A percentile compares a stretch with the other conserved stretches of the same genome.
Evolutionary conservation across 2,329 filamentous ascomycete genomes (phyloP).

Genomic region (Aspergillus pseudoglaucus): DNA sequence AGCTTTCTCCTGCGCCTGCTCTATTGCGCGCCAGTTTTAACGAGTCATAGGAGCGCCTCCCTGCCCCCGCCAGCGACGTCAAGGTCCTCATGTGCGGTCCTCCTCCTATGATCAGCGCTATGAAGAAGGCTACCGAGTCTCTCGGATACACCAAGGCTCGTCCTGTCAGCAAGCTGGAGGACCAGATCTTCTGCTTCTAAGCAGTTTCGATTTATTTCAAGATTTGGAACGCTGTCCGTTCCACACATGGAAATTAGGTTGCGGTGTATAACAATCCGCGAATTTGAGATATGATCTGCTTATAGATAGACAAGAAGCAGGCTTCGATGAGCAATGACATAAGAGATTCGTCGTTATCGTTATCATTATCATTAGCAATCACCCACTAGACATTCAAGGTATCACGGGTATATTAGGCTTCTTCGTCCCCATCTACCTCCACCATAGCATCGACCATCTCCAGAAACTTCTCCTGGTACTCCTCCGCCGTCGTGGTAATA

Average conservation of each 20-base stretch:
- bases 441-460: constrained; percentile 46
- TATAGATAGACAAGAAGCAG: constrained; percentile 2
- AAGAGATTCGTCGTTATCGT: neutral
- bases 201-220: neutral
- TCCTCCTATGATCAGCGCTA: constrained; percentile 89
- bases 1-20: constrained; percentile 19
- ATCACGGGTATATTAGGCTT: neutral
- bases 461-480: constrained; percentile 57
- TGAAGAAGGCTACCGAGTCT: constrained; percentile 91
- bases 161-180: constrained; percentile 93
- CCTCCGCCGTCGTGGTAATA: constrained; percentile 62
- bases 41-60: constrained; percentile 48
- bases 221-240: no score
- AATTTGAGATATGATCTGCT: neutral
- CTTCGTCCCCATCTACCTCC: constrained; percentile 20
- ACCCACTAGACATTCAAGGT: neutral
- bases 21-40: constrained; percentile 14
- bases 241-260: no score
- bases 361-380: neutral
- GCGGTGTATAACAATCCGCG: neutral
- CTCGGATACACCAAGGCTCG: constrained; percentile 88
- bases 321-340: constrained; percentile 2
- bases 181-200: constrained; percentile 97
- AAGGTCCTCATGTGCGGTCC: constrained; percentile 94
- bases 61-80: constrained; percentile 75